Evolutionary conservation across 192 early-diverging fungal species (phyloP).

Genomic region (Cladochytrium replicatum): DNA sequence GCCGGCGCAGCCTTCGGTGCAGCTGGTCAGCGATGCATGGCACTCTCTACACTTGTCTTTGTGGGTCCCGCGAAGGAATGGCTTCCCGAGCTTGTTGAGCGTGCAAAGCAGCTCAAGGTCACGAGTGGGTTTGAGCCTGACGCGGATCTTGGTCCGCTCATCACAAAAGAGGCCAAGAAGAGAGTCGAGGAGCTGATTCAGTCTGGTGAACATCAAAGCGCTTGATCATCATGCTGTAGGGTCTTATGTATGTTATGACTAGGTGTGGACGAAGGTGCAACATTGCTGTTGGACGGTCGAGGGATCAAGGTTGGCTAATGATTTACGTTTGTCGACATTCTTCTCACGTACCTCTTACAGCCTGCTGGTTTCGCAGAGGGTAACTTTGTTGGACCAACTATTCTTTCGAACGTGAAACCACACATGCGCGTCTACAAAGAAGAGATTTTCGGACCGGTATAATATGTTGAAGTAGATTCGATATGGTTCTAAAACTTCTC

Average conservation of each 20-base stretch:
- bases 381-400: conserved; percentile 94
- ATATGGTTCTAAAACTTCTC: conserved; percentile 4
- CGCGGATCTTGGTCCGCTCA: conserved; percentile 87
- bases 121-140: conserved; percentile 72
- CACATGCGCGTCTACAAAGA: conserved; percentile 83
- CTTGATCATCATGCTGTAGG: no score
- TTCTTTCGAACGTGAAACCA: conserved; percentile 62
- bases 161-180: conserved; percentile 49
- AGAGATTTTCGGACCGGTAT: conserved; percentile 91
- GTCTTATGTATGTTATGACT: no score
- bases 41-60: conserved; percentile 82
- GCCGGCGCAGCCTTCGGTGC: conserved; percentile 93
- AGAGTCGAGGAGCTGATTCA: conserved; percentile 71
- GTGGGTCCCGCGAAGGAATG: conserved; percentile 77
- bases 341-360: conserved; percentile 6
- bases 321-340: conserved; percentile 5
- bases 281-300: conserved; percentile 80
- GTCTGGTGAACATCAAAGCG: no score
- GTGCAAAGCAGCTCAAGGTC: conserved; percentile 74
- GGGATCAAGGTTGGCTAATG: conserved; percentile 39
- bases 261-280: conserved; percentile 77
- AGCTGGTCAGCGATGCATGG: conserved; percentile 97
- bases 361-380: conserved; percentile 70
- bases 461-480: neutral
- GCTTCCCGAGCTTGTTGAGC: conserved; percentile 79